These are phyloP conservation scores for Neofusicoccum sp. DNA, from an alignment of 2,329 filamentous ascomycete species.

Conservation along the genomic window DNA sequence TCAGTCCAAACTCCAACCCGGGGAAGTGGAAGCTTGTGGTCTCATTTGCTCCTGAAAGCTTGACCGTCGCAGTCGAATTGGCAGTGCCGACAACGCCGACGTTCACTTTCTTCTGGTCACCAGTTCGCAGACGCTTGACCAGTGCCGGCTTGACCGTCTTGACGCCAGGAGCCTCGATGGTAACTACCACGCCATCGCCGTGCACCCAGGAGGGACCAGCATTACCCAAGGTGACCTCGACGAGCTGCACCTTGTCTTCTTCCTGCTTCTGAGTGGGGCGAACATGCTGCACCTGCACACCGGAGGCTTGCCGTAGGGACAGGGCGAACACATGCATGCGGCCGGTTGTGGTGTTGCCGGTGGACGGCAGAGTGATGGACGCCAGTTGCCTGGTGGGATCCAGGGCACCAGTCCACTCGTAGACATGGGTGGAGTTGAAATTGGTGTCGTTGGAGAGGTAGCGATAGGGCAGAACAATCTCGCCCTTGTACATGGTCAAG, in stretches of 20 bases:
- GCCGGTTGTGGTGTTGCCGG: conserved; percentile 36
- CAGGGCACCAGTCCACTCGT: conserved; percentile 44
- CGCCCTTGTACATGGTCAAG: conserved; percentile 47
- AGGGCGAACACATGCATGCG: conserved; percentile 43
- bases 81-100: conserved; percentile 35
- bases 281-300: conserved; percentile 36
- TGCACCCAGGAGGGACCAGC: conserved; percentile 20
- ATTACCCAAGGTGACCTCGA: conserved; percentile 33
- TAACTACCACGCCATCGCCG: conserved; percentile 18
- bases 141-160: conserved; percentile 34
- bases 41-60: conserved; percentile 26
- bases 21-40: conserved; percentile 2
- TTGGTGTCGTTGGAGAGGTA: conserved; percentile 43
- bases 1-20: conserved; percentile 17
- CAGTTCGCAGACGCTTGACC: conserved; percentile 41
- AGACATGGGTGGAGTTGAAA: conserved; percentile 47
- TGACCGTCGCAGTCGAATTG: conserved; percentile 29
- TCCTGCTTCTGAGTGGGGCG: conserved; percentile 44
- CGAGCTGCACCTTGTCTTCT: conserved; percentile 34
- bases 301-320: conserved; percentile 32
- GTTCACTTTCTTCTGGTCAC: conserved; percentile 39
- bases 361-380: conserved; percentile 43
- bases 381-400: conserved; percentile 39
- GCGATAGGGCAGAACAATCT: conserved; percentile 37
- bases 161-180: conserved; percentile 30